phyloP scores from a whole-genome alignment of 495 filamentous ascomycete species.

The Cercophora sp. region DNA sequence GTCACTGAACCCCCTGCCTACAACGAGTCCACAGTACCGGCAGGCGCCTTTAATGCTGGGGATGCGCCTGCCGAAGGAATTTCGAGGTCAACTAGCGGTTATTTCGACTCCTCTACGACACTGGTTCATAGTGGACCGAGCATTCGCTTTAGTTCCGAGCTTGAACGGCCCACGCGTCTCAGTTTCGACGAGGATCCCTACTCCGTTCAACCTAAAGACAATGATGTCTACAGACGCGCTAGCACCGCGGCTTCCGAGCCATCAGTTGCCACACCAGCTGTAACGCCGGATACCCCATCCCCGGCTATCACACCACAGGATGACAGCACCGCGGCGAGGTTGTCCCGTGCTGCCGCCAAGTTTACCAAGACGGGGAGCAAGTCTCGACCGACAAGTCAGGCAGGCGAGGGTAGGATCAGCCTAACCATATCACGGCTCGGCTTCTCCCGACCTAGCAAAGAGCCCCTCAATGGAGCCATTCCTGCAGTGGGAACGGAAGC shows the following conservation, averaged over 20 bases:
- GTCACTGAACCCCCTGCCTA: constrained; percentile 53
- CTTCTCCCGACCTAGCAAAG: constrained; percentile 48
- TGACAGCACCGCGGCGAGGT: constrained; percentile 43
- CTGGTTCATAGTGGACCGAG: constrained; percentile 25
- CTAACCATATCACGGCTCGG: constrained; percentile 63
- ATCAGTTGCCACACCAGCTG: constrained; percentile 32
- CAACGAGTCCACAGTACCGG: constrained; percentile 34
- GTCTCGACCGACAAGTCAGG: constrained; percentile 64
- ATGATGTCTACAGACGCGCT: constrained; percentile 38
- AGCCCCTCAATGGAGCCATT: constrained; percentile 35
- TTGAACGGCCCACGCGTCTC: constrained; percentile 29
- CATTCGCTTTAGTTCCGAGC: constrained; percentile 39
- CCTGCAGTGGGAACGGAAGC: constrained; percentile 28
- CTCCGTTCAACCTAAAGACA: constrained; percentile 25
- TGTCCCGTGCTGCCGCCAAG: constrained; percentile 59
- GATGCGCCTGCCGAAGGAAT: constrained; percentile 16
- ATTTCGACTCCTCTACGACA: constrained; percentile 38
- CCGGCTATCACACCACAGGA: constrained; percentile 47
- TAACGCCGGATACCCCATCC: constrained; percentile 34
- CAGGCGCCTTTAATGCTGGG: neutral
- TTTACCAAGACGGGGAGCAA: constrained; percentile 51
- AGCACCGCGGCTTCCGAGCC: constrained; percentile 48
- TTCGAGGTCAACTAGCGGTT: constrained; percentile 37
- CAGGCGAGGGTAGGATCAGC: constrained; percentile 63
- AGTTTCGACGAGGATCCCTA: constrained; percentile 37